Evolutionary conservation across 306 rosid genomes (phyloP).

Genomic region (Rosa multiflora): DNA sequence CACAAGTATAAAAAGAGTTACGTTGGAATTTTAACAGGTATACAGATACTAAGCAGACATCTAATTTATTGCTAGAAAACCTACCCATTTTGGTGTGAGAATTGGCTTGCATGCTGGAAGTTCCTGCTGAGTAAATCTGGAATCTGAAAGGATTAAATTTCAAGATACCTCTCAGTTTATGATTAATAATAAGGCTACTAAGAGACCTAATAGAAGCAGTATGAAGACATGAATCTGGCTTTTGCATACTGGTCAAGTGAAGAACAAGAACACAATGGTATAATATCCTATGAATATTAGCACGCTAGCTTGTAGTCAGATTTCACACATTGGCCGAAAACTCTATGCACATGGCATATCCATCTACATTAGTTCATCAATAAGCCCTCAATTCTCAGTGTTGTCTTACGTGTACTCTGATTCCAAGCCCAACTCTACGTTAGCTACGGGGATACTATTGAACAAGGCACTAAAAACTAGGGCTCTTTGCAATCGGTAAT

Average conservation of each 20-base stretch:
- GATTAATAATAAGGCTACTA: not conserved
- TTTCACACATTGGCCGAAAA: not conserved
- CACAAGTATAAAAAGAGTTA: not conserved
- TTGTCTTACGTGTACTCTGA: not conserved
- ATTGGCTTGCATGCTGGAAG: slow-evolving; percentile 99
- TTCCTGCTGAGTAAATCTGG: slow-evolving; percentile 94
- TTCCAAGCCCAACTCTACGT: not conserved
- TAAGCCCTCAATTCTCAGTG: not conserved
- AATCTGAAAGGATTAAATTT: slow-evolving; percentile 50
- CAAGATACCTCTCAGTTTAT: slow-evolving; percentile 21
- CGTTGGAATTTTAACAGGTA: not conserved
- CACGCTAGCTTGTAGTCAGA: not conserved
- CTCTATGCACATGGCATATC: not conserved
- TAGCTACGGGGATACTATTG: not conserved
- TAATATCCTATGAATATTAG: not conserved
- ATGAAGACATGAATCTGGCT: not conserved
- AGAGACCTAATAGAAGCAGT: not conserved
- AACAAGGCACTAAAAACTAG: not conserved
- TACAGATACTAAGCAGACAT: not conserved
- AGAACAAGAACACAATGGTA: not conserved
- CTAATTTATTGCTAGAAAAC: slow-evolving; percentile 5
- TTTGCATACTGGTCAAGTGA: not conserved
- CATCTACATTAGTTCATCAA: not conserved
- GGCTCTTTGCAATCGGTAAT: not conserved
- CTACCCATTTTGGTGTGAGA: slow-evolving; percentile 91